Conservation (phyloP, 306 rosid genomes). For the Trifolium fragiferum region DNA sequence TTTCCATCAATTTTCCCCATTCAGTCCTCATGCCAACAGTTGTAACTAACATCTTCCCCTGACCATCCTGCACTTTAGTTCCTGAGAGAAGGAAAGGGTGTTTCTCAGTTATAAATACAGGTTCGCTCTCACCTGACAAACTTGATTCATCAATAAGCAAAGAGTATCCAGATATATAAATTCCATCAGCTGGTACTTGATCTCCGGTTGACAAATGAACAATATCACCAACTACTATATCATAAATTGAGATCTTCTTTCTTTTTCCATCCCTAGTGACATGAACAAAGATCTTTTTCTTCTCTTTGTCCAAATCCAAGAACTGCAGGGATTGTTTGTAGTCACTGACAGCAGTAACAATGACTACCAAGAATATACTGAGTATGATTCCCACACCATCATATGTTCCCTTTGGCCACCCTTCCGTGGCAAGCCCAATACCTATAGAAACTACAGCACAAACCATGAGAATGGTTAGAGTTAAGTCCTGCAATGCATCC, state of each 20-base stretch:
- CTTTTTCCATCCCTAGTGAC: slow-evolving; percentile 82
- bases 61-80: slow-evolving; percentile 95
- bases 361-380: slow-evolving; percentile 77
- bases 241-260: slow-evolving; percentile 72
- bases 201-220: slow-evolving; percentile 90
- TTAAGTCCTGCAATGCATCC: slow-evolving; percentile 94
- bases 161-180: slow-evolving; percentile 73
- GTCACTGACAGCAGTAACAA: slow-evolving; percentile 91
- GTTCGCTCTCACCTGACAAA: slow-evolving; percentile 97
- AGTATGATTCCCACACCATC: slow-evolving; percentile 92
- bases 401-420: slow-evolving; percentile 87
- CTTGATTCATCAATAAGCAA: slow-evolving; percentile 88
- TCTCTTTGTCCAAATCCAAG: slow-evolving; percentile 79
- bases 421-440: slow-evolving; percentile 89
- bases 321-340: slow-evolving; percentile 90
- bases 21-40: slow-evolving; percentile 98
- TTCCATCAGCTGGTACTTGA: slow-evolving; percentile 96
- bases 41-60: slow-evolving; percentile 88
- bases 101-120: slow-evolving; percentile 57
- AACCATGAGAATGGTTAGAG: slow-evolving; percentile 80
- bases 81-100: slow-evolving; percentile 94
- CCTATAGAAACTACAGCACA: slow-evolving; percentile 86
- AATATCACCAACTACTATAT: slow-evolving; percentile 87
- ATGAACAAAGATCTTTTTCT: slow-evolving; percentile 83
- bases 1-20: slow-evolving; percentile 99